Conservation (phyloP, 441 rosid species). For the Gossypium gossypioides region DNA sequence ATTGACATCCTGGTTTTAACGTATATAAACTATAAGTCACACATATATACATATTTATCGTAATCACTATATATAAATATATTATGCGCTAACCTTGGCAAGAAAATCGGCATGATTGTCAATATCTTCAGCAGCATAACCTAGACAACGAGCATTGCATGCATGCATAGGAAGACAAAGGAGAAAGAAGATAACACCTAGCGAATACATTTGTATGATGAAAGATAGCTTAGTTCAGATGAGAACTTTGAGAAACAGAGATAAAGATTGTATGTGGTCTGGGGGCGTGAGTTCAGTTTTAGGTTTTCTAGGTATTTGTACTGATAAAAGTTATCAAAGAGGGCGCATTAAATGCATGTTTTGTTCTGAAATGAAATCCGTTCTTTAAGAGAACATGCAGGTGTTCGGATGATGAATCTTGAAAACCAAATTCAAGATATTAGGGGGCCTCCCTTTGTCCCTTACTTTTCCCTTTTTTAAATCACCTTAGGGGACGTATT, state of each 20-base stretch:
- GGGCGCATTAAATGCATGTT: slow-evolving; percentile 49
- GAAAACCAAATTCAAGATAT: slow-evolving; percentile 28
- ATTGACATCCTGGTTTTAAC: slow-evolving; percentile 10
- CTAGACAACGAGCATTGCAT: slow-evolving; percentile 38
- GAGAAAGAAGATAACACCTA: slow-evolving; percentile 15
- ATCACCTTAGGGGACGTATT: too few relatives aligned
- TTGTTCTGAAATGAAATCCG: slow-evolving; percentile 27
- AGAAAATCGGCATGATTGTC: not conserved
- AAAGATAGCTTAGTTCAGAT: too few relatives aligned
- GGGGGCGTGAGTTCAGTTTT: not conserved
- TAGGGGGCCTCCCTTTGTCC: slow-evolving; percentile 35
- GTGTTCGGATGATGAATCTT: slow-evolving; percentile 36
- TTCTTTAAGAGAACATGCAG: slow-evolving; percentile 52
- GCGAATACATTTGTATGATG: not conserved
- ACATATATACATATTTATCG: too few relatives aligned
- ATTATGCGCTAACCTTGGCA: slow-evolving; percentile 13
- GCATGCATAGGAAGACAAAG: slow-evolving; percentile 33
- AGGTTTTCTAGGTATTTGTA: slow-evolving; percentile 25
- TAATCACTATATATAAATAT: not conserved
- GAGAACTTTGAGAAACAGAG: not conserved
- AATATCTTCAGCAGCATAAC: slow-evolving; percentile 6
- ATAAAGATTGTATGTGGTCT: not conserved
- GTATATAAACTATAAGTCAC: too few relatives aligned
- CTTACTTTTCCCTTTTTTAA: slow-evolving; percentile 7
- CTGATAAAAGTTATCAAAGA: slow-evolving; percentile 18